These are phyloP conservation scores for Mycena pura DNA, from an alignment of 768 basidiomycete genomes.

Conservation along the genomic window DNA sequence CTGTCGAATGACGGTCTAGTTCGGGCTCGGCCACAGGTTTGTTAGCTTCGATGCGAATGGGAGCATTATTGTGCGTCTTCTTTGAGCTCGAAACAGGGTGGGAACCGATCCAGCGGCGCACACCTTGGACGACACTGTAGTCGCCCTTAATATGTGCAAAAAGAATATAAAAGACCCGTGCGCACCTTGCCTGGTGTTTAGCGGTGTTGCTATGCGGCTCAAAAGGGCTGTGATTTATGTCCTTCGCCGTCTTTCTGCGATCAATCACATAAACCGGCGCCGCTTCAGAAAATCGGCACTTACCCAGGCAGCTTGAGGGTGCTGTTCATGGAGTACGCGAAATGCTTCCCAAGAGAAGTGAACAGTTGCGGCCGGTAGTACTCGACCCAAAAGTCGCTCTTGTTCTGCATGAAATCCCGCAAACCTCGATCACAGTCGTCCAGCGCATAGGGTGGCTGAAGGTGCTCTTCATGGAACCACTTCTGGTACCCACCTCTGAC, in stretches of 20 bases:
- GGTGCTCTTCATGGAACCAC: conserved; percentile 82
- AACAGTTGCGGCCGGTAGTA: conserved; percentile 88
- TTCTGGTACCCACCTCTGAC: conserved; percentile 78
- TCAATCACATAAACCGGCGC: neutral
- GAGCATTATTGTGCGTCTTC: conserved; percentile 44
- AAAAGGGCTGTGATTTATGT: conserved; percentile 79
- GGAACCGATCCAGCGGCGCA: conserved; percentile 78
- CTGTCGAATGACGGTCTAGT: conserved; percentile 58
- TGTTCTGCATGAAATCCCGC: conserved; percentile 60
- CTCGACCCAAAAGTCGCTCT: conserved; percentile 85
- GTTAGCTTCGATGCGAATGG: conserved; percentile 43
- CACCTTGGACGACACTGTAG: conserved; percentile 75
- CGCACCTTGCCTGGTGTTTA: conserved; percentile 44
- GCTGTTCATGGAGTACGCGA: conserved; percentile 92
- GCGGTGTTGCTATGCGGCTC: conserved; percentile 57
- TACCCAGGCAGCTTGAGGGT: conserved; percentile 85
- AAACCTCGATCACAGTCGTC: conserved; percentile 71
- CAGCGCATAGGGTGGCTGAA: conserved; percentile 70
- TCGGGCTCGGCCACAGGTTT: conserved; percentile 38
- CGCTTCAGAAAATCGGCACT: conserved; percentile 28
- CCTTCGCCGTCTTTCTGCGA: conserved; percentile 70
- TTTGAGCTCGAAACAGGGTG: conserved; percentile 51
- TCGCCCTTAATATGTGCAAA: conserved; percentile 1
- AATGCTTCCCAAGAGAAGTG: conserved; percentile 86
- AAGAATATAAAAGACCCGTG: neutral